These are phyloP conservation scores for Saccharum officinarum DNA, from an alignment of 176 grass and related monocot species.

Conservation along the genomic window DNA sequence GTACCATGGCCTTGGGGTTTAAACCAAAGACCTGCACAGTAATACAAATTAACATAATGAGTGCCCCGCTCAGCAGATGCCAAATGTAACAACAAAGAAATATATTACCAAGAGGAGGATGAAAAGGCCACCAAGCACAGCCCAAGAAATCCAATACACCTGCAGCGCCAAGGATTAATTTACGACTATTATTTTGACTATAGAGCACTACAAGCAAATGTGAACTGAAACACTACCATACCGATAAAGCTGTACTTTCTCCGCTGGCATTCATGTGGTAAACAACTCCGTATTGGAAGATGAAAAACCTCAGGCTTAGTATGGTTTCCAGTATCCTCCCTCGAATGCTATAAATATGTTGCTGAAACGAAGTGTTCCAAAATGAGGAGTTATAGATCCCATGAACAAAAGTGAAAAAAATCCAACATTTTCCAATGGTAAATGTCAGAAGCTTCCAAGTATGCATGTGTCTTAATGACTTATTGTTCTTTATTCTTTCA, in stretches of 20 bases:
- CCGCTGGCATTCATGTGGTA: slow-evolving; percentile 71
- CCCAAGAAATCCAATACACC: slow-evolving; percentile 91
- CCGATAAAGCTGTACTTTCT: slow-evolving; percentile 56
- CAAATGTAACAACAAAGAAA: slow-evolving; percentile 22
- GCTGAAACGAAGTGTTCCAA: slow-evolving; percentile 48
- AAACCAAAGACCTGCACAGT: slow-evolving; percentile 77
- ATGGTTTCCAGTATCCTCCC: slow-evolving; percentile 87
- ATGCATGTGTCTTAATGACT: not conserved
- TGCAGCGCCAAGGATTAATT: slow-evolving; percentile 40
- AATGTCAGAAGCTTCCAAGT: slow-evolving; percentile 13
- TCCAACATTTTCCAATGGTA: not conserved
- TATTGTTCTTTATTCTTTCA: not conserved
- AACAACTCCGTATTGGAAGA: slow-evolving; percentile 94
- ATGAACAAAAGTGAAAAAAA: not conserved
- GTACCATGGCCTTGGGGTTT: slow-evolving; percentile 88
- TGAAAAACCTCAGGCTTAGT: slow-evolving; percentile 83
- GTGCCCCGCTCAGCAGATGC: not conserved
- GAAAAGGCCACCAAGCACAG: slow-evolving; percentile 71
- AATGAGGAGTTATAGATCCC: slow-evolving; percentile 16
- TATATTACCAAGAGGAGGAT: slow-evolving; percentile 66
- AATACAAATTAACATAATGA: slow-evolving; percentile 24
- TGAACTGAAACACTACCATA: slow-evolving; percentile 36
- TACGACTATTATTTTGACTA: not conserved
- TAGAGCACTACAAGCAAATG: slow-evolving; percentile 14
- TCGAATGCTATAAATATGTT: slow-evolving; percentile 79